Evolutionary conservation across 1,284 basidiomycete species (phyloP).

Genomic region (Malassezia dermatis): DNA sequence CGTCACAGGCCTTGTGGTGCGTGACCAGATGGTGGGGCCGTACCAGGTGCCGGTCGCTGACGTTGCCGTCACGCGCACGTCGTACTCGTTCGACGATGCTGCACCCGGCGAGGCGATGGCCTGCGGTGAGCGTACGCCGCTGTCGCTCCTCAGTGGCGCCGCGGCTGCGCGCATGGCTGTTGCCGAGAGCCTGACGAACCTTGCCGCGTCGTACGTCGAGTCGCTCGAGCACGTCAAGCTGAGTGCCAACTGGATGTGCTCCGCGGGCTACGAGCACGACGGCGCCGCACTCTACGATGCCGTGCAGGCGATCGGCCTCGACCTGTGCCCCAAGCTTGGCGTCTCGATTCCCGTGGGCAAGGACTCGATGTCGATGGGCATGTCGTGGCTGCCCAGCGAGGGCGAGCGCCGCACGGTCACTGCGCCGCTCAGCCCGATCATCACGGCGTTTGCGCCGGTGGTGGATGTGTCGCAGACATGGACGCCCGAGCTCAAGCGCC

Average conservation of each 20-base stretch:
- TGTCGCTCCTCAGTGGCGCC: conserved; percentile 74
- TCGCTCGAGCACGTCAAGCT: conserved; percentile 72
- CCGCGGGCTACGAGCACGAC: conserved; percentile 79
- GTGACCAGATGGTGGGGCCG: conserved; percentile 98
- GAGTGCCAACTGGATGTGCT: conserved; percentile 99
- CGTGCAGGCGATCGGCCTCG: conserved; percentile 81
- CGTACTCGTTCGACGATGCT: conserved; percentile 77
- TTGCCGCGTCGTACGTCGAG: conserved; percentile 69
- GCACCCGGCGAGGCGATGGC: conserved; percentile 83
- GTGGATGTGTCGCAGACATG: conserved; percentile 70
- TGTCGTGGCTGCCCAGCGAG: conserved; percentile 64
- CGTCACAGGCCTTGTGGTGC: conserved; percentile 83
- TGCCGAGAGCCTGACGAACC: conserved; percentile 82
- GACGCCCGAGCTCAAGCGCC: conserved; percentile 73
- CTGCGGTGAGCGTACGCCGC: conserved; percentile 87
- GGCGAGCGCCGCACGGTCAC: conserved; percentile 66
- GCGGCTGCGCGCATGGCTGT: conserved; percentile 93
- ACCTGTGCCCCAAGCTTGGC: conserved; percentile 86
- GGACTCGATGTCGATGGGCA: conserved; percentile 99
- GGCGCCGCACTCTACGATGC: conserved; percentile 84
- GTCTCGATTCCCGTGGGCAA: conserved; percentile 94
- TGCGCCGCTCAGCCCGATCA: conserved; percentile 78
- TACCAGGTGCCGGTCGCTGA: conserved; percentile 98
- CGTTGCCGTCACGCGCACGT: conserved; percentile 84
- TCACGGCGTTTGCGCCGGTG: conserved; percentile 88